Conservation (phyloP, 164 flowering plant genomes). For the Tetracentron sinense region DNA sequence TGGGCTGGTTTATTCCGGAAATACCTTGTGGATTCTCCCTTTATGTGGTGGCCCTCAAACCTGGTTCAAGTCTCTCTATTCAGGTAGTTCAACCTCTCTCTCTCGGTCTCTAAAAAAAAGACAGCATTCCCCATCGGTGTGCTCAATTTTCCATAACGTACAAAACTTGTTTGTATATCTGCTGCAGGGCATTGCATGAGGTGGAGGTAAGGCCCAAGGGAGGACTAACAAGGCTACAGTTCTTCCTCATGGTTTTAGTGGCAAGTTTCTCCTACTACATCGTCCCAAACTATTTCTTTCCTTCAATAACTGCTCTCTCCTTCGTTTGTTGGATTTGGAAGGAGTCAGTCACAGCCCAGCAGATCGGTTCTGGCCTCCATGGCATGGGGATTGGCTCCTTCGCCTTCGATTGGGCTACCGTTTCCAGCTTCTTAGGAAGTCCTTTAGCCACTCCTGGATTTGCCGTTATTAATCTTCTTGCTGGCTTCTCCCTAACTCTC, state of each 20-base stretch:
- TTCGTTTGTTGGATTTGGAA: conserved; percentile 58
- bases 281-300: conserved; percentile 52
- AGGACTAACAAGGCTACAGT: conserved; percentile 52
- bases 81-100: no score
- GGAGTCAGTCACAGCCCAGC: conserved; percentile 54
- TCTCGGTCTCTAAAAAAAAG: no score
- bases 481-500: conserved; percentile 33
- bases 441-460: conserved; percentile 62
- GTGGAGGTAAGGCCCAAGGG: conserved; percentile 40
- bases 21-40: no score
- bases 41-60: no score
- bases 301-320: conserved; percentile 46
- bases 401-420: conserved; percentile 54
- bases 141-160: no score
- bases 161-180: no score
- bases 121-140: no score
- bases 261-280: conserved; percentile 52
- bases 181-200: conserved; percentile 70
- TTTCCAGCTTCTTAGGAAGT: conserved; percentile 39
- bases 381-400: conserved; percentile 64
- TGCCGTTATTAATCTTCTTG: conserved; percentile 37
- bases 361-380: conserved; percentile 44
- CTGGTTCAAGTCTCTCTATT: no score
- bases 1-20: no score
- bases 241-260: conserved; percentile 42